These are phyloP conservation scores for Helichrysum umbraculigerum DNA, from an alignment of 129 eudicot species.

Conservation along the genomic window DNA sequence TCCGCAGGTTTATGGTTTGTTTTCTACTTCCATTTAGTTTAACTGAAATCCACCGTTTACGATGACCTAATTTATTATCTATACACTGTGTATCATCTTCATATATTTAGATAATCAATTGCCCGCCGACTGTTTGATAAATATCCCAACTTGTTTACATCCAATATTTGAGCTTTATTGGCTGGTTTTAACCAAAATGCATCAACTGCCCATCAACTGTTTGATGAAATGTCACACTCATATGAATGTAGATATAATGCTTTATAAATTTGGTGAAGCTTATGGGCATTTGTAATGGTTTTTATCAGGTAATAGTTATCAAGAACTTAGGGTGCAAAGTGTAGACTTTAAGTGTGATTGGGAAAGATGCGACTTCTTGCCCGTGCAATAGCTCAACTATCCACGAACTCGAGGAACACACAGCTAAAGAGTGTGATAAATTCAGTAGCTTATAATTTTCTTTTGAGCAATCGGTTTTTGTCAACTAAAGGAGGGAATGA, in stretches of 20 bases:
- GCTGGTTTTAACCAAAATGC: not conserved
- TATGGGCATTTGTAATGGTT: slow-evolving; percentile 1
- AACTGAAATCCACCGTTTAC: not conserved
- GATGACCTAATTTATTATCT: not conserved
- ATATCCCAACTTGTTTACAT: not conserved
- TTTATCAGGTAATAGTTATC: slow-evolving; percentile 20
- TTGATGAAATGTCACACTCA: not conserved
- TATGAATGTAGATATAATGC: not conserved
- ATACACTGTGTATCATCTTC: not conserved
- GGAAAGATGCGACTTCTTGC: slow-evolving; percentile 42
- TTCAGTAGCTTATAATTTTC: slow-evolving; percentile 23
- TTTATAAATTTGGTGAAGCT: not conserved
- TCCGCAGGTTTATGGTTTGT: slow-evolving; percentile 4
- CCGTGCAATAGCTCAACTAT: slow-evolving; percentile 35
- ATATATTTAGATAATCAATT: not conserved
- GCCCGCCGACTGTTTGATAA: slow-evolving; percentile 4
- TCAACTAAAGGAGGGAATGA: slow-evolving; percentile 41
- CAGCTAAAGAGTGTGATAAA: slow-evolving; percentile 24
- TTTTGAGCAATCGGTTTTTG: slow-evolving; percentile 32
- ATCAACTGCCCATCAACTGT: not conserved
- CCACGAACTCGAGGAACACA: slow-evolving; percentile 24
- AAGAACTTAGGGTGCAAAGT: slow-evolving; percentile 23
- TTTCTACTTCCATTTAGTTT: not conserved
- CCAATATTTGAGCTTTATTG: not conserved
- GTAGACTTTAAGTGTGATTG: slow-evolving; percentile 7